Base-by-base conservation (phyloP, 2,329 filamentous ascomycete species). In the Microdochium paspali region DNA sequence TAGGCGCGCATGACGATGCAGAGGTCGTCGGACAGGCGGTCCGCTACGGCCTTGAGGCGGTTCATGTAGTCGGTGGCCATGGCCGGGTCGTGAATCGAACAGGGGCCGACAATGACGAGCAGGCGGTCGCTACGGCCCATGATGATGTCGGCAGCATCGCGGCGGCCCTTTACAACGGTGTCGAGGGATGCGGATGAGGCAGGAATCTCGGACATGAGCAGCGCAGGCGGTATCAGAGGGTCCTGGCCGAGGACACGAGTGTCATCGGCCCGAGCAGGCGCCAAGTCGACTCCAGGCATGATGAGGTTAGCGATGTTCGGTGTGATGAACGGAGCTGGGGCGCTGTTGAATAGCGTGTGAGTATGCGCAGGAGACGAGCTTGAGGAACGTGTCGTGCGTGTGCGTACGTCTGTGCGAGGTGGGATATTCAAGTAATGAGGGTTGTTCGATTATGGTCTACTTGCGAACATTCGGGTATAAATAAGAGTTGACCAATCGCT, bases 1-100 rank as follows among this genome's bases (percentile, higher is more conserved):
- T 98, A 98, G 63, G 90, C 90, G 59, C 93, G 88, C 93, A 98
- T 98, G 61, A 98, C 84, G 65, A 98, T 87, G 66, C 84, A 84
- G 44, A 98, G 77, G 64, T 97, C 90, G 58, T 82, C 75, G 51
- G 83, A 81, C 52, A 96, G 83, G 74, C 85, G 88, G 54, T 86
- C 80, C 50, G 90, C 80, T 71, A 96, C 73, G 46, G 75, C 70
- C 70, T 89, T 86, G 44, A 98, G 79, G 49, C 84, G 81, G 52
- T 77, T 71, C 64, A 86, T 88, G 76, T 98, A 98, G 68, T 96
- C 90, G 58, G 94, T 74, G 35, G 93, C 93, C 13, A 82, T 82
- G 44, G 76, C 81, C 9, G 93, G 93, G 69, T 98, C 93, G 73
- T 98, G 93, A 63, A 98, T 91, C 24, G 90, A 96, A 76, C 93